phyloP scores from a whole-genome alignment of 108 stramenopile species.

The Tribonema minus region DNA sequence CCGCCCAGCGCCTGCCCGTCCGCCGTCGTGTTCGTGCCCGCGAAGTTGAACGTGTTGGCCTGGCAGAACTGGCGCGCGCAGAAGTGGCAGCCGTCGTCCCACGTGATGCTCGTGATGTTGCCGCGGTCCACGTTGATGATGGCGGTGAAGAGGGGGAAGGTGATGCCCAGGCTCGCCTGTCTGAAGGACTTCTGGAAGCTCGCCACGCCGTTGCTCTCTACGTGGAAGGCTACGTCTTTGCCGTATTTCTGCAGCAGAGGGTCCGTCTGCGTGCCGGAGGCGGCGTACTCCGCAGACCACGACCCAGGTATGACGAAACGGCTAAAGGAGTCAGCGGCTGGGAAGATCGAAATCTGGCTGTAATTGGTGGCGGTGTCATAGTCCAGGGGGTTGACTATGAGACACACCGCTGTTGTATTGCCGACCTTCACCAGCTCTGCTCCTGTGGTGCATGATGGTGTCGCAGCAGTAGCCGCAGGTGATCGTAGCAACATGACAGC shows the following conservation, averaged over 20 bases:
- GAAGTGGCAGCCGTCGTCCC: constrained; percentile 85
- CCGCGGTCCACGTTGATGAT: constrained; percentile 78
- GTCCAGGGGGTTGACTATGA: constrained; percentile 24
- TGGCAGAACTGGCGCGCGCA: constrained; percentile 59
- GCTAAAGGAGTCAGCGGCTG: constrained; percentile 32
- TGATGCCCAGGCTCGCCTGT: background rate
- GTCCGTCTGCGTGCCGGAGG: background rate
- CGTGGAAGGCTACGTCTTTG: constrained; percentile 31
- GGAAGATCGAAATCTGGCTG: constrained; percentile 25
- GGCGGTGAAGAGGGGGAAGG: constrained; percentile 73
- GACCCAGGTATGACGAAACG: background rate
- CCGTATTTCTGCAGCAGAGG: constrained; percentile 22
- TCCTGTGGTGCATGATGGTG: background rate
- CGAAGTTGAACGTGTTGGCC: constrained; percentile 72
- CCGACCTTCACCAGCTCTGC: constrained; percentile 11
- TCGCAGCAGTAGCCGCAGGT: background rate
- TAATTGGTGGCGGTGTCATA: background rate
- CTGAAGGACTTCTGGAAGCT: constrained; percentile 39
- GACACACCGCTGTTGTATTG: constrained; percentile 22
- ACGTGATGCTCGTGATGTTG: constrained; percentile 69
- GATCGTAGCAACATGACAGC: no score
- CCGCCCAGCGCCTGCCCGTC: constrained; percentile 38
- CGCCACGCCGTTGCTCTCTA: constrained; percentile 40
- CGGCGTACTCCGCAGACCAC: background rate
- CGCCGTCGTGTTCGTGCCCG: constrained; percentile 53